These are phyloP conservation scores for Phytopythium litorale DNA, from an alignment of 352 stramenopile genomes.

Conservation along the genomic window DNA sequence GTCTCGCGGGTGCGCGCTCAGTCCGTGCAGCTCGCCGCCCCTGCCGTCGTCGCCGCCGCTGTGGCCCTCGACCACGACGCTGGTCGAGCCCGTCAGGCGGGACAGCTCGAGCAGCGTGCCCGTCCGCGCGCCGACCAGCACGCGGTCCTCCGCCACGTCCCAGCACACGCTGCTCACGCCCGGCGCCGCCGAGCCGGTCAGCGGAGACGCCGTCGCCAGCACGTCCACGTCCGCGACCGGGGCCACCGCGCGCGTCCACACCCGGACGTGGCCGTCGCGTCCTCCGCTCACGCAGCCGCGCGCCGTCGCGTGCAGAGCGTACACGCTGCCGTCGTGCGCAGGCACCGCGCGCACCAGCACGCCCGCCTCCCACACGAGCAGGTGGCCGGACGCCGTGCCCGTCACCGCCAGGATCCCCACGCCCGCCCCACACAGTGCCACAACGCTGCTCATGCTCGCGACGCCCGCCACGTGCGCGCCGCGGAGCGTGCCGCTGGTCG, in stretches of 20 bases:
- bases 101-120: conserved; percentile 70
- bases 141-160: conserved; percentile 63
- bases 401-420: conserved; percentile 54
- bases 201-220: conserved; percentile 37
- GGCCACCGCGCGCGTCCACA: conserved; percentile 45
- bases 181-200: conserved; percentile 16
- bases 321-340: conserved; percentile 65
- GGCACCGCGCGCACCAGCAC: conserved; percentile 50
- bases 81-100: conserved; percentile 50
- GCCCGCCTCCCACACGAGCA: conserved; percentile 73
- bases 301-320: conserved; percentile 54
- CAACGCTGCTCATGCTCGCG: not conserved
- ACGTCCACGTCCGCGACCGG: conserved; percentile 60
- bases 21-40: conserved; percentile 36
- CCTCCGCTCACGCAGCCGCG: conserved; percentile 57
- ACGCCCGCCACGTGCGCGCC: conserved; percentile 15
- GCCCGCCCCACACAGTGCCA: conserved; percentile 51
- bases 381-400: conserved; percentile 53
- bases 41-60: conserved; percentile 15
- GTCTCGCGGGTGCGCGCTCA: conserved; percentile 40
- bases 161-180: conserved; percentile 55
- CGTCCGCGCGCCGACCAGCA: conserved; percentile 64
- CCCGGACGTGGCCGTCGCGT: conserved; percentile 61
- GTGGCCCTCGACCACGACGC: conserved; percentile 65
- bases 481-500: conserved; percentile 61